Percentiles rank a stretch among this genome's conserved stretches.
Conservation (phyloP, 2,329 filamentous ascomycete genomes). For the Arthrobotrys pseudoclavata region DNA sequence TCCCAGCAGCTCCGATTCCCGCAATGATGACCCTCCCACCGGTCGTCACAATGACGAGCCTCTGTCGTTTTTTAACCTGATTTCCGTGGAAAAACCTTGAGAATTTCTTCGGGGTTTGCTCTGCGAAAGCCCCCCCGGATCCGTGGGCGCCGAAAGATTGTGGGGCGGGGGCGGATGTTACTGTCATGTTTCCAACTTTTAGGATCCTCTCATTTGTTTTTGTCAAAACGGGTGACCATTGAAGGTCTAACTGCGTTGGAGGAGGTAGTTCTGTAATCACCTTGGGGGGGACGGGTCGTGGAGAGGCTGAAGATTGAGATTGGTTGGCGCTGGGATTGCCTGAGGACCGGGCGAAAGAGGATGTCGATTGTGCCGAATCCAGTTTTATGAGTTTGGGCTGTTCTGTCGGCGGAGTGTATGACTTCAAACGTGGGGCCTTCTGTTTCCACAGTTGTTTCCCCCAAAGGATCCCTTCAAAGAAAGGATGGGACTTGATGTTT, state of each 20-base stretch:
- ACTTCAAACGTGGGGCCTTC: slow-evolving; percentile 87
- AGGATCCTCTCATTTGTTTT: slow-evolving; percentile 92
- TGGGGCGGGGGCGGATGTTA: slow-evolving; percentile 80
- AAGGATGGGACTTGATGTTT: slow-evolving; percentile 95
- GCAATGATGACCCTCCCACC: slow-evolving; percentile 90
- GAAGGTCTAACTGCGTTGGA: slow-evolving; percentile 96
- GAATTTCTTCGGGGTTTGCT: slow-evolving; percentile 80
- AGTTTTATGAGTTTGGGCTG: slow-evolving; percentile 82
- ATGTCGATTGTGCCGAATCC: slow-evolving; percentile 69
- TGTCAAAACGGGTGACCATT: slow-evolving; percentile 96
- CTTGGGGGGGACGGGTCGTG: slow-evolving; percentile 75
- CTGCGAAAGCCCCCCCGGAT: slow-evolving; percentile 75
- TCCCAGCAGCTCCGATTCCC: slow-evolving; percentile 76
- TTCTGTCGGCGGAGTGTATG: slow-evolving; percentile 82
- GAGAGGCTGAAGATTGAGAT: slow-evolving; percentile 67
- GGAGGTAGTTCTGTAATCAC: slow-evolving; percentile 95
- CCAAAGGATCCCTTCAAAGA: slow-evolving; percentile 89
- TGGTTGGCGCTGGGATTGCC: slow-evolving; percentile 64
- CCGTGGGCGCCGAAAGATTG: slow-evolving; percentile 80
- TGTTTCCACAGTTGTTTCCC: slow-evolving; percentile 88
- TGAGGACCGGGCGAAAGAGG: slow-evolving; percentile 63
- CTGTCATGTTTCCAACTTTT: slow-evolving; percentile 90
- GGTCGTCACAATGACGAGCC: slow-evolving; percentile 94
- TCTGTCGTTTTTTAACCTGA: slow-evolving; percentile 90
- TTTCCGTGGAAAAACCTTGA: slow-evolving; percentile 93